phyloP scores from a whole-genome alignment of 2,329 filamentous ascomycete genomes.

The Diaporthe helianthi region DNA sequence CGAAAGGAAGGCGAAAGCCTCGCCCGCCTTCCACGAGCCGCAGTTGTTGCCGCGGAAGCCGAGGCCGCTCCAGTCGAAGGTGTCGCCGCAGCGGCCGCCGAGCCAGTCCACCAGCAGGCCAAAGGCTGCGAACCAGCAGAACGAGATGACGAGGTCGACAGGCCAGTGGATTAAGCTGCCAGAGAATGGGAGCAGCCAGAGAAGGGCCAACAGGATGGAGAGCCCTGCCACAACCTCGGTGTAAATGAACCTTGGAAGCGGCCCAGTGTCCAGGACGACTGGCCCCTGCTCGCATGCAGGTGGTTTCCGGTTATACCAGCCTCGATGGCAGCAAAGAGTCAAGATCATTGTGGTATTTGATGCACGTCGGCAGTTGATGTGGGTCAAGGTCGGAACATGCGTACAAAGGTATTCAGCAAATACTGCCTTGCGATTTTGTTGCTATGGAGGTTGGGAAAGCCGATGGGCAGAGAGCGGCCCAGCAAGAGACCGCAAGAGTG shows the following conservation, averaged over 20 bases:
- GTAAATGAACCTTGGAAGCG: slow-evolving; percentile 83
- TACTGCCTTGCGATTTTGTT: too few relatives aligned
- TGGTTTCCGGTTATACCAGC: slow-evolving; percentile 71
- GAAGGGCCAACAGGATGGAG: slow-evolving; percentile 70
- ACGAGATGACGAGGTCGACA: slow-evolving; percentile 71
- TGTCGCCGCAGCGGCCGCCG: slow-evolving; percentile 57
- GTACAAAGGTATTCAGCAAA: background rate
- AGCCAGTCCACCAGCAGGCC: slow-evolving; percentile 67
- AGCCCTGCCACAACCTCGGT: slow-evolving; percentile 74
- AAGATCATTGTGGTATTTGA: slow-evolving; percentile 57
- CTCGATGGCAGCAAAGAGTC: slow-evolving; percentile 73
- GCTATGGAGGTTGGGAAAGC: background rate
- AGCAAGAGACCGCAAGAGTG: background rate
- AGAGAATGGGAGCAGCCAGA: slow-evolving; percentile 77
- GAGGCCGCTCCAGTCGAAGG: slow-evolving; percentile 68
- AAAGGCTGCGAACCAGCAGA: slow-evolving; percentile 75
- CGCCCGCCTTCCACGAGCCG: slow-evolving; percentile 72
- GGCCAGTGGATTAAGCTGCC: slow-evolving; percentile 74
- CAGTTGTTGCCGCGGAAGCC: slow-evolving; percentile 59
- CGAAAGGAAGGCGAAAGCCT: slow-evolving; percentile 76
- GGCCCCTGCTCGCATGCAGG: slow-evolving; percentile 57
- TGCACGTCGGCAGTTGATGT: background rate
- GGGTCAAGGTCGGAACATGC: background rate
- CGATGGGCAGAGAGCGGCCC: background rate
- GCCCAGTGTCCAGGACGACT: slow-evolving; percentile 61